A percentile compares a stretch with the other conserved stretches of the same genome.
Evolutionary conservation across 1,284 basidiomycete genomes (phyloP).

Genomic region (Rhodotorula sp.): DNA sequence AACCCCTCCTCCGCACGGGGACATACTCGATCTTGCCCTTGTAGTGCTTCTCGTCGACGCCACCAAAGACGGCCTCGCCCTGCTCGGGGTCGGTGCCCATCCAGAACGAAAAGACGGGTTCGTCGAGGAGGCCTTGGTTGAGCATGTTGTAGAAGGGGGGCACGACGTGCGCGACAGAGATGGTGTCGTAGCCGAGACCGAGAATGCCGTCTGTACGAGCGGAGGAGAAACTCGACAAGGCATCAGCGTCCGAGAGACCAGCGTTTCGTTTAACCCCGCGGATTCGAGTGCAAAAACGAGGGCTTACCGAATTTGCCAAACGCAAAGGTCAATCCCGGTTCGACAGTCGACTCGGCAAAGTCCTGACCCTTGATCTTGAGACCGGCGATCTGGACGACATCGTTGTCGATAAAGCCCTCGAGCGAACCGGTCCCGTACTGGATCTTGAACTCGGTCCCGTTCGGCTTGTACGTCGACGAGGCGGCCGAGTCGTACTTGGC

Average conservation of each 20-base stretch:
- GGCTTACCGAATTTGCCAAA: slow-evolving; percentile 33
- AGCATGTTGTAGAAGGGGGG: slow-evolving; percentile 98
- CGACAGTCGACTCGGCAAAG: slow-evolving; percentile 95
- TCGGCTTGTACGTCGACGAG: slow-evolving; percentile 87
- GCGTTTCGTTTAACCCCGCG: no score
- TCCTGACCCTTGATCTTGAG: slow-evolving; percentile 73
- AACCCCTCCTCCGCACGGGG: slow-evolving; percentile 87
- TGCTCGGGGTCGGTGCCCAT: slow-evolving; percentile 80
- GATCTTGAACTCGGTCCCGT: slow-evolving; percentile 88
- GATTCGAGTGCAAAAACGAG: background rate
- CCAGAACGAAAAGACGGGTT: slow-evolving; percentile 92
- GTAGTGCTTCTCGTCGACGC: slow-evolving; percentile 78
- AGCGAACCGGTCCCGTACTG: slow-evolving; percentile 96
- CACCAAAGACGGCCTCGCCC: slow-evolving; percentile 92
- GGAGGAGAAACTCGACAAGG: background rate
- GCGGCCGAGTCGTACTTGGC: slow-evolving; percentile 82
- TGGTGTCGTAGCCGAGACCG: slow-evolving; percentile 93
- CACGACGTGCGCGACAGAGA: slow-evolving; percentile 87
- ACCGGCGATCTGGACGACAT: slow-evolving; percentile 80
- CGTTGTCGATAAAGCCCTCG: slow-evolving; percentile 92
- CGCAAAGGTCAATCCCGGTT: slow-evolving; percentile 92
- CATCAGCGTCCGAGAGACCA: slow-evolving; percentile 55
- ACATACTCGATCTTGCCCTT: slow-evolving; percentile 81
- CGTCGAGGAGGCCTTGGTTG: slow-evolving; percentile 75
- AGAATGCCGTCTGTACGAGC: slow-evolving; percentile 75